phyloP scores from a whole-genome alignment of 2,329 filamentous ascomycete species.

The Microdochium trichocladiopsis region DNA sequence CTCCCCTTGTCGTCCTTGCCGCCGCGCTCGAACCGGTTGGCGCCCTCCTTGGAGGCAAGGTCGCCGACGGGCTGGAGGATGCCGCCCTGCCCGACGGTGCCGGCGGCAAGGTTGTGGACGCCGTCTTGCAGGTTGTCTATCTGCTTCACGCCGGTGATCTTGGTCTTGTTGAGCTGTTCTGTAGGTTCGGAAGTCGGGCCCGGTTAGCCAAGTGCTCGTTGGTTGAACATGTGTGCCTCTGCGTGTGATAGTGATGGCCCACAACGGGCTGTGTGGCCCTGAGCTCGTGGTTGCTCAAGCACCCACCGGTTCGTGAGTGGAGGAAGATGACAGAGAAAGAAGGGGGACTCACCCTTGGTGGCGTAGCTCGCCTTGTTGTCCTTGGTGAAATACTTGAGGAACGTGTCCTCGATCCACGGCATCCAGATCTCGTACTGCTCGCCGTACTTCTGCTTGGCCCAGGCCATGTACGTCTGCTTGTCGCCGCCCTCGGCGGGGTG shows the following conservation, averaged over 20 bases:
- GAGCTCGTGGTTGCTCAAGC: too few species aligned
- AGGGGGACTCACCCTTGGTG: conserved; percentile 48
- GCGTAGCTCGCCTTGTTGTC: conserved; percentile 71
- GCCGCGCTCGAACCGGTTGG: conserved; percentile 57
- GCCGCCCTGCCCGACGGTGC: conserved; percentile 63
- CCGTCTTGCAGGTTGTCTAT: conserved; percentile 64
- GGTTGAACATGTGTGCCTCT: too few species aligned
- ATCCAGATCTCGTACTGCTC: conserved; percentile 69
- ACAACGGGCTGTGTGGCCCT: too few species aligned
- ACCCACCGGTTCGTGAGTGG: not conserved
- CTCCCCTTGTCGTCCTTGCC: conserved; percentile 55
- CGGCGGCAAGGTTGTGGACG: conserved; percentile 53
- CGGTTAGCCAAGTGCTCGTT: not conserved
- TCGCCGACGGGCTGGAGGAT: conserved; percentile 59
- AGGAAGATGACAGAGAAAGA: not conserved
- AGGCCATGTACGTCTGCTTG: conserved; percentile 33
- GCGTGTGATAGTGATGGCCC: too few species aligned
- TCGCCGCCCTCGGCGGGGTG: not conserved
- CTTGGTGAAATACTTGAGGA: conserved; percentile 66
- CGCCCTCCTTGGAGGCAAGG: conserved; percentile 52
- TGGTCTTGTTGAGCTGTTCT: conserved; percentile 64
- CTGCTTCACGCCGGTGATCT: conserved; percentile 60
- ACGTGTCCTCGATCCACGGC: conserved; percentile 69
- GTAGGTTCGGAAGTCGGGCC: conserved; percentile 3
- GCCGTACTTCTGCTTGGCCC: conserved; percentile 59